Evolutionary conservation across 352 stramenopile genomes (phyloP), one percentile per base, ranked within the genome.

Genomic region (Saprolegnia parasitica): DNA sequence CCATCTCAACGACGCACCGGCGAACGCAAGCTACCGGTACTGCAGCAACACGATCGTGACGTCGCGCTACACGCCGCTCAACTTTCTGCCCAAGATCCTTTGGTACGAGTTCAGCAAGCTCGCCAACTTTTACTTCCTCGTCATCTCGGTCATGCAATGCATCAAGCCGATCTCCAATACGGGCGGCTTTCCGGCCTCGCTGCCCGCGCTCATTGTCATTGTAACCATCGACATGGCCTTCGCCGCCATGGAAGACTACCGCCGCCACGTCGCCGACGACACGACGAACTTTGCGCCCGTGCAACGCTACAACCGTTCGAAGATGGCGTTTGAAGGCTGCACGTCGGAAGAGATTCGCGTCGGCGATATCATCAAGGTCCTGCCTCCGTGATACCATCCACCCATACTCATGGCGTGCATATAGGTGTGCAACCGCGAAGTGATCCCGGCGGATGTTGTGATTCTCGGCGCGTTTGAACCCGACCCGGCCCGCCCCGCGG

Each of bases 181-280:
- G 24, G 83, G 88, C 23, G 86, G 88, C 9, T 96, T 96, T 67
- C 90, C 91, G 0, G 88, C 93, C 0, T 97, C 92, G 49, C 71
- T 97, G 6, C 81, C 90, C 0, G 90, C 94, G 26, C 79, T 98
- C n/a, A 86, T 83, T 8, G 95, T 97, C 63, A 97, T 98, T 57
- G 84, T 98, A 52, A 67, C 93, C 26, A 93, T 98, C 61, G 90
- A 97, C 67, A 96, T 96, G 78, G 86, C 97, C 50, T 97, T 97
- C 54, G 86, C 88, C 21, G 91, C 78, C 50, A 57, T 97, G 4
- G 92, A 98, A 71, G 93, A 98, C 78, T 89, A 91, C 65, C 94
- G 96, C 67, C 81, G 89, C 18, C 88, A 97, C 73, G 79, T 87
- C 58, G 87, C 91, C 5, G 91, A 98, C 79, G 78, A 90, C 56